Base-by-base conservation (phyloP, 345 rosid genomes). In the Eucalyptus tenuipes region DNA sequence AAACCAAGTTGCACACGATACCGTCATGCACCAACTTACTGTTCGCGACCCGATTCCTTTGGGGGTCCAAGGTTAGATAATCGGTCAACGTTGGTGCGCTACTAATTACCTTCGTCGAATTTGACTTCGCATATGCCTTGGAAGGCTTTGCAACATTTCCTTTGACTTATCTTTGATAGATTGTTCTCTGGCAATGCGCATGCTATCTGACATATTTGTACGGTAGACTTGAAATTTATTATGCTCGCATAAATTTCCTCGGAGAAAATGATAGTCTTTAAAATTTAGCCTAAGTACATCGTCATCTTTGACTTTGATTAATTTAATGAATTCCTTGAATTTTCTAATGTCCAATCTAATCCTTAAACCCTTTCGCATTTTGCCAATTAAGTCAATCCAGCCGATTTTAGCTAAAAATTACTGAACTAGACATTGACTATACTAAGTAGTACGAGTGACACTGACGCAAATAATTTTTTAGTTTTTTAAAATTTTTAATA, bases 391-490 rank as follows among this genome's bases (percentile, higher is more conserved):
- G 2, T 53, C 10, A 2, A 53, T 53, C 5, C 0, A 3, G 2
- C 11, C 5, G 2, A 53, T 53, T 53, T 53, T 20, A 22, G 27
- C 11, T 22, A 0, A 8, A 53, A 8, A 53, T 53, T 5, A 22
- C 2, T 53, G 5, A 53, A 20, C 0, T 53, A 8, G 1, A 22
- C 25, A 22, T 53, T 22, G 5, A 53, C 5, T 53, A 2, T 53
- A 20, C 9, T 55, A 22, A 27, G 2, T 55, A 22, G 0, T 1
- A 55, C 0, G 1, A 0, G 25, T 2, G 27, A 22, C 27, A 8
- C 2, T 22, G 1, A 55, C 1, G 3, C 22, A 0, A 9, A 55
- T 1, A 55, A 55, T 55, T 20, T 53, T 20, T 53, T 20, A 20
- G 3, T 53, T 1, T 22, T 53, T 53, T 53, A 1, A 7, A 16